These are phyloP conservation scores for Parachaetomium inaequale DNA, from an alignment of 495 filamentous ascomycete genomes.

Conservation along the genomic window DNA sequence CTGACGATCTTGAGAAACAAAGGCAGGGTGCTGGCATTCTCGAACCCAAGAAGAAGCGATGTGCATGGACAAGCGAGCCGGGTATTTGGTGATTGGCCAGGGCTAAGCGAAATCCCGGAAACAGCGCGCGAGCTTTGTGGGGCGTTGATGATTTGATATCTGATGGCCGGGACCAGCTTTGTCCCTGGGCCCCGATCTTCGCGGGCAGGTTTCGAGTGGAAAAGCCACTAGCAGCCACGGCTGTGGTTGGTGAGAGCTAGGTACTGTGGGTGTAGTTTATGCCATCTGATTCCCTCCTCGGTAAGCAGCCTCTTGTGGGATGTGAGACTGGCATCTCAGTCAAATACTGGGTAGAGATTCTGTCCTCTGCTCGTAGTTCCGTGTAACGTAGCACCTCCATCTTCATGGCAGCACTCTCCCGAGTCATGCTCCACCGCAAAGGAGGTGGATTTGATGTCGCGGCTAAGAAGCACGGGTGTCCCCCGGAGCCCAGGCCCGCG, in stretches of 20 bases:
- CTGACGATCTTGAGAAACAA: too few relatives aligned
- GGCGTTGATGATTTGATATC: slow-evolving; percentile 6
- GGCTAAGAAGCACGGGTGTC: background rate
- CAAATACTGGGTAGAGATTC: too few relatives aligned
- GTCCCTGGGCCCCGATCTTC: background rate
- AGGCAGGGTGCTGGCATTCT: slow-evolving; percentile 1
- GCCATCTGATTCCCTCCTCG: too few relatives aligned
- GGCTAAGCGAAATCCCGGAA: slow-evolving; percentile 42
- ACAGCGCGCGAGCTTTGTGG: background rate
- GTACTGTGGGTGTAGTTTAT: too few relatives aligned
- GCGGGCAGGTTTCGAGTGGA: background rate
- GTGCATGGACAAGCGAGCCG: slow-evolving; percentile 44
- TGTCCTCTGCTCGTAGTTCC: background rate
- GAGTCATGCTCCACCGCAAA: background rate
- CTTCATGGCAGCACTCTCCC: background rate
- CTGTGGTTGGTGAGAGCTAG: background rate
- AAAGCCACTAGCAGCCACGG: too few relatives aligned
- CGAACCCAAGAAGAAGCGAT: slow-evolving; percentile 13
- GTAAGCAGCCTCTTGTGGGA: too few relatives aligned
- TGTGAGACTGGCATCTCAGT: too few relatives aligned
- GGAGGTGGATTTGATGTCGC: background rate
- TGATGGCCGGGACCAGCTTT: background rate
- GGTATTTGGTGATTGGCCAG: slow-evolving; percentile 44
- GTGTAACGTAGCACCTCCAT: background rate
- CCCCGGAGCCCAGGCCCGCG: slow-evolving; percentile 1